Conservation (phyloP, 306 rosid species). For the Lathyrus sativus region DNA sequence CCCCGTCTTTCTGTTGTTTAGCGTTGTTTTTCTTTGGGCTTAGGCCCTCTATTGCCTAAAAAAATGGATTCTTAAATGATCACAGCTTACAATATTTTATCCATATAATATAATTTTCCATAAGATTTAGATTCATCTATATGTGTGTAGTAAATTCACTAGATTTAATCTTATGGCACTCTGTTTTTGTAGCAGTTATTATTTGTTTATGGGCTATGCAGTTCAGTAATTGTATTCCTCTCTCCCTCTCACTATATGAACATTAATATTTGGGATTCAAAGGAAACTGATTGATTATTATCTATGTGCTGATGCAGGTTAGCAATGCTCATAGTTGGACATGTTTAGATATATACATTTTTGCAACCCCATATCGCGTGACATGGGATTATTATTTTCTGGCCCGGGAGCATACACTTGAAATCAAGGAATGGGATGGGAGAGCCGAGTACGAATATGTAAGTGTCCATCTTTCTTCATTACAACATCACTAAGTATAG, state of each 20-base stretch:
- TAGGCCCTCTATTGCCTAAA: too few species aligned
- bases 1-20: too few species aligned
- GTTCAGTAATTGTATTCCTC: constrained; percentile 1
- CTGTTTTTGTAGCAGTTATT: constrained; percentile 3
- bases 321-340: constrained; percentile 90
- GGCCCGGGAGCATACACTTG: constrained; percentile 91
- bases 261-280: constrained; percentile 6
- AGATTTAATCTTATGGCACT: constrained; percentile 3
- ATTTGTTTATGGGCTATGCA: constrained; percentile 17
- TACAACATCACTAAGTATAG: constrained; percentile 9
- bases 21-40: too few species aligned
- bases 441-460: constrained; percentile 87
- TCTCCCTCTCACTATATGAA: not conserved
- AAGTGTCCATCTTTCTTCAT: constrained; percentile 48
- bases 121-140: not conserved
- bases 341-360: constrained; percentile 86
- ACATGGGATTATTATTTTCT: constrained; percentile 95
- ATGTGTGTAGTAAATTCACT: not conserved
- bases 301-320: constrained; percentile 56
- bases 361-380: constrained; percentile 93
- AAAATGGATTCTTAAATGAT: constrained; percentile 26
- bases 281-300: constrained; percentile 30
- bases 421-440: constrained; percentile 79
- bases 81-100: not conserved
- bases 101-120: not conserved